Conservation (phyloP, 441 rosid species). For the Breynia disticha region DNA sequence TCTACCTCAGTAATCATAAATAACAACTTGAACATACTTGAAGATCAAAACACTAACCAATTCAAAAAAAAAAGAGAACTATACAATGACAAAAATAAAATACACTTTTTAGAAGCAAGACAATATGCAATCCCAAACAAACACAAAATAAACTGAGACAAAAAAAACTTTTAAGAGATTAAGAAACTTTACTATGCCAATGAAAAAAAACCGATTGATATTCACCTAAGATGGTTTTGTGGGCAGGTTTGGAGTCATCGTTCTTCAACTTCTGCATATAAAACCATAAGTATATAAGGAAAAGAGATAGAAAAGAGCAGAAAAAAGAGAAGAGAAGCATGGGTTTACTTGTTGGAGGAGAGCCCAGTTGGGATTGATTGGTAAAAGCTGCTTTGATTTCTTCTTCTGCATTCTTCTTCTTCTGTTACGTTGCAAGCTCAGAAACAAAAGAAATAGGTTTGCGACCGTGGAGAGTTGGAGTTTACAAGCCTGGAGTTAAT, state of each 20-base stretch:
- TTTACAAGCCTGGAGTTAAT: too few relatives aligned
- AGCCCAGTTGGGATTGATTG: conserved; percentile 63
- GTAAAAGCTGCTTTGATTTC: conserved; percentile 23
- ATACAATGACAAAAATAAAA: too few relatives aligned
- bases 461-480: too few relatives aligned
- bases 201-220: background rate
- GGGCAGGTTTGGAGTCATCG: conserved; percentile 25
- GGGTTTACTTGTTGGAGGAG: conserved; percentile 53
- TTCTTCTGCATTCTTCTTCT: conserved; percentile 29
- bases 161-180: background rate
- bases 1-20: too few relatives aligned
- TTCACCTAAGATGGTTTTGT: conserved; percentile 43
- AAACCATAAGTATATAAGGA: background rate
- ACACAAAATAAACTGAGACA: background rate
- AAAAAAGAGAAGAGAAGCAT: conserved; percentile 7
- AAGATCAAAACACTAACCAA: too few relatives aligned
- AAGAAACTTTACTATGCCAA: background rate
- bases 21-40: too few relatives aligned
- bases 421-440: background rate
- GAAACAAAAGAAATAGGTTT: too few relatives aligned
- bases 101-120: too few relatives aligned
- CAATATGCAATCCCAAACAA: background rate
- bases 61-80: too few relatives aligned
- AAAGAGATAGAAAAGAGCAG: background rate
- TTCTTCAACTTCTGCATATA: conserved; percentile 44